Base-by-base conservation (phyloP, 148 eudicot species). In the Cornus kousa region DNA sequence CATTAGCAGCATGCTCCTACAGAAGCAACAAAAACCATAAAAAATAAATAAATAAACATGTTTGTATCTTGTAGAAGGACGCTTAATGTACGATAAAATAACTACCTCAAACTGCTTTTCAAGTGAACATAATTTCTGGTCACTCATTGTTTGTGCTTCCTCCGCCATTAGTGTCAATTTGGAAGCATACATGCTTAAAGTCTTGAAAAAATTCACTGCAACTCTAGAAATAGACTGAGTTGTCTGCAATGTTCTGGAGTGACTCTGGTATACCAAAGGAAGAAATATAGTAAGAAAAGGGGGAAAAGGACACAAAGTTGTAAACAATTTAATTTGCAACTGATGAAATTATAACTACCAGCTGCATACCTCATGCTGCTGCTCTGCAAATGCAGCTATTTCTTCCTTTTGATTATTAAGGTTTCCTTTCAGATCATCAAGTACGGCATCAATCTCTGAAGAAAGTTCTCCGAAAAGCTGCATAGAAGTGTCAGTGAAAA, bases 21-120 rank as follows among this genome's bases (percentile, higher is more conserved):
- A 75, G 31, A 59, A 70, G 23, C 37, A 55, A 19, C 50, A 20
- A 7, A 3, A 2, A n/a, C 37, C 37, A 75, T 2, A 53, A 53
- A 53, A 16, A 3, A 12, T 3, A 48, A 53, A 7, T 1, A 12
- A 13, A 53, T 1, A 2, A 16, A 53, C 4, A 8, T 33, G 40
- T 22, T 9, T 17, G 65, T 35, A 32, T 2, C 67, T 12, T 0
- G 40, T 14, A 19, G 67, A 43, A 28, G 2, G 17, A 50, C 12
- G n/a, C 28, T 55, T 28, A 73, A 19, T 19, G 14, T 24, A 31
- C 57, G 32, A 28, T 31, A 14, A 28, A 12, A 48, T 10, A 73
- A 28, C 35, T 71, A 83, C 85, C 82, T 79, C 82, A 67, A 79
- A 75, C 72, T 79, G 77, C 69, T 76, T 76, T 72, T 57, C 71